phyloP scores from a whole-genome alignment of 306 rosid genomes.

The Vigna radiata region DNA sequence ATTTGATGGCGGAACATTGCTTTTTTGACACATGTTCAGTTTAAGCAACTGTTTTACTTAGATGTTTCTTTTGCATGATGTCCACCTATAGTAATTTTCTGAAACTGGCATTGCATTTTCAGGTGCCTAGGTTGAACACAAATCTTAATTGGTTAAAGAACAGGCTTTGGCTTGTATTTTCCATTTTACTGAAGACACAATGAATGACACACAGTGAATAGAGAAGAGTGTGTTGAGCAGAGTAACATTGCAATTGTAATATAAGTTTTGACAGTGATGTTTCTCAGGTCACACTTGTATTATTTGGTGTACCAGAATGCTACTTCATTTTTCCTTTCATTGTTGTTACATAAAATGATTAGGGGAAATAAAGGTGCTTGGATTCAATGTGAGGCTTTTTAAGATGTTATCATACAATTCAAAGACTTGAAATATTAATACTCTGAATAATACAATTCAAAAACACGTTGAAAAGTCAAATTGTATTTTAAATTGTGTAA shows the following conservation, averaged over 20 bases:
- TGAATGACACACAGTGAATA: not conserved
- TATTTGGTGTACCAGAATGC: slow-evolving; percentile 30
- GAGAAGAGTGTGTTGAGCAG: slow-evolving; percentile 43
- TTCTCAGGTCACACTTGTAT: slow-evolving; percentile 50
- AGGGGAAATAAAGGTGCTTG: not conserved
- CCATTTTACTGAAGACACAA: slow-evolving; percentile 18
- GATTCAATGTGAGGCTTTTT: not conserved
- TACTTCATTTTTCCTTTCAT: not conserved
- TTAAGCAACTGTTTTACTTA: not conserved
- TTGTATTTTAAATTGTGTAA: too few relatives aligned
- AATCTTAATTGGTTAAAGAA: not conserved
- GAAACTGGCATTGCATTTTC: slow-evolving; percentile 32
- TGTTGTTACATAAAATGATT: not conserved
- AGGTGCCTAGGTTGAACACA: slow-evolving; percentile 21
- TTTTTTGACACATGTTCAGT: not conserved
- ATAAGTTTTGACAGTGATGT: slow-evolving; percentile 58
- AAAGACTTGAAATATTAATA: too few relatives aligned
- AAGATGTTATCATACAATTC: too few relatives aligned
- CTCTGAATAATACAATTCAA: too few relatives aligned
- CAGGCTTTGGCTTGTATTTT: slow-evolving; percentile 16
- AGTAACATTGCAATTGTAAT: slow-evolving; percentile 51
- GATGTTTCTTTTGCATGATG: slow-evolving; percentile 6
- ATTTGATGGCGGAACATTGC: not conserved
- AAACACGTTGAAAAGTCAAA: too few relatives aligned
- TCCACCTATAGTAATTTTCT: not conserved